Evolutionary conservation across 306 rosid genomes (phyloP), one percentile per base, ranked within the genome.

Genomic region (Lathyrus aphaca): DNA sequence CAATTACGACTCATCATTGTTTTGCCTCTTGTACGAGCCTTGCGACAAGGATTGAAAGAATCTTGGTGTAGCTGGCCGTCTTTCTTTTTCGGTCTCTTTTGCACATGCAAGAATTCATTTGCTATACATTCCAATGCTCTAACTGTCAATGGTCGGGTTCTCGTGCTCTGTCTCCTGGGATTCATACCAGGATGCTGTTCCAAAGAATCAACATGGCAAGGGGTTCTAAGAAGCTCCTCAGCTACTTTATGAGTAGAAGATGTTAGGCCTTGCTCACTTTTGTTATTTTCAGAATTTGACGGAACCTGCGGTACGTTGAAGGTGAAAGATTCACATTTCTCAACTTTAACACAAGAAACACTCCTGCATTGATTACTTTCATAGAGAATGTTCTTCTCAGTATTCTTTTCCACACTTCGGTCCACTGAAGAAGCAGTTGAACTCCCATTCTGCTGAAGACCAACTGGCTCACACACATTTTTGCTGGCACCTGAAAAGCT

Each of bases 71-170:
- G 45, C 9, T 42, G 46, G 14, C 13, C 10, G 46, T 10, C 4
- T 42, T 42, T 42, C 46, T 42, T 42, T 42, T 42, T 42, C 13
- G 3, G 46, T 13, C 46, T 42, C 46, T 10, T 42, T 42, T 42
- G 5, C n/a, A 3, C 46, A 12, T 76, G 66, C 61, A 88, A 80
- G 73, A 75, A 81, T 45, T 89, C 89, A 62, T 83, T 85, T 32
- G 82, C 87, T 18, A 88, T 74, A 76, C 88, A 87, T 81, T 91
- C 97, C 81, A 86, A 64, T 1, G 90, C 95, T 86, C 83, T 84
- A 59, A 81, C 27, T 1, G 92, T 91, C 77, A 85, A 83, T 3
- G 97, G 95, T 68, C 92, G 85, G 48, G 77, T 85, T 74, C 97
- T 84, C 8, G 84, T 88, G 92, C 97, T 82, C 66, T 86, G 91